Conservation (phyloP, 306 rosid species). For the Inga leiocalycina region DNA sequence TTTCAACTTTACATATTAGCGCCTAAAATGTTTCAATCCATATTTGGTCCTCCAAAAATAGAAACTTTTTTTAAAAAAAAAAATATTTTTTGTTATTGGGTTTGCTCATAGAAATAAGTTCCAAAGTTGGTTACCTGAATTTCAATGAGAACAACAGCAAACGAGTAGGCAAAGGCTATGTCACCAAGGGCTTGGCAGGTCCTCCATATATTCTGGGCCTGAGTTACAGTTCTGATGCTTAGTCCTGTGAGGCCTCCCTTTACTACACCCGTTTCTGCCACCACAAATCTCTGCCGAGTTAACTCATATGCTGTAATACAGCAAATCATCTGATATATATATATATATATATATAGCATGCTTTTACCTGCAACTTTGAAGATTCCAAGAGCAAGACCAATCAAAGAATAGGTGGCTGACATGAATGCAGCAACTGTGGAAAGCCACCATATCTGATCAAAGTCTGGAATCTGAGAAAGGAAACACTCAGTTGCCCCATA, state of each 20-base stretch:
- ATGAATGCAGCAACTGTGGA: constrained; percentile 61
- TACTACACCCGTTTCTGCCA: constrained; percentile 50
- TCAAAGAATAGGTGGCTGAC: constrained; percentile 62
- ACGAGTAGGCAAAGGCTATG: constrained; percentile 68
- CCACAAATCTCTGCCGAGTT: constrained; percentile 18
- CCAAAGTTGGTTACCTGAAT: constrained; percentile 49
- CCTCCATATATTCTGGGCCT: constrained; percentile 57
- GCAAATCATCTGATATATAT: background rate
- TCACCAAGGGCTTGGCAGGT: constrained; percentile 69
- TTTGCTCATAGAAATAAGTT: background rate
- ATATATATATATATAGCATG: background rate
- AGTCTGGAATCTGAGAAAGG: constrained; percentile 65
- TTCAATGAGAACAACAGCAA: constrained; percentile 62
- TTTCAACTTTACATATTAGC: background rate
- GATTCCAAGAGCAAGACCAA: constrained; percentile 63
- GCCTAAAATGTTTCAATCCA: background rate
- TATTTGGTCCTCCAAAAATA: background rate
- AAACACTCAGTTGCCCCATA: constrained; percentile 47
- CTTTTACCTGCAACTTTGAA: constrained; percentile 65
- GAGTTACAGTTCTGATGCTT: constrained; percentile 40
- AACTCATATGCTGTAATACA: background rate
- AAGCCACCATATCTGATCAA: constrained; percentile 77
- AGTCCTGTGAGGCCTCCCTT: constrained; percentile 57
- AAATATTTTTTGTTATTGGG: background rate
- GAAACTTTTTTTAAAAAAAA: too few relatives aligned